Base-by-base conservation (phyloP, 768 basidiomycete species). In the Pleurotus salmoneostramineus region DNA sequence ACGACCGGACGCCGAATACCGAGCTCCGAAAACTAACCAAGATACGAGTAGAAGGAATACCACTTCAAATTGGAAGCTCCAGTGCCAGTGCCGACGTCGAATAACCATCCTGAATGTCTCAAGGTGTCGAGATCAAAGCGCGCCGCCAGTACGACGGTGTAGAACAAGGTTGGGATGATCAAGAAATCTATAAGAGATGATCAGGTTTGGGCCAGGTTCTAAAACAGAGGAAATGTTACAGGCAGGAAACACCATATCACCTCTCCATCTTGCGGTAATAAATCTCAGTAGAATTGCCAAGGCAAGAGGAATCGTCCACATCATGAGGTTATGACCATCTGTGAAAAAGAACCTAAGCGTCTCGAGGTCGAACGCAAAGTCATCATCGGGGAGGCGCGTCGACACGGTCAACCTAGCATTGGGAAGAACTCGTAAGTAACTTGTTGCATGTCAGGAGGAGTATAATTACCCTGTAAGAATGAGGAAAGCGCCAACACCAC, bases 401-500 rank as follows among this genome's bases (percentile, higher is more conserved):
- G 88, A 85, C 35, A 97, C 93, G 7, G 93, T 88, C 34, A 98
- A 76, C 10, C 93, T 91, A 60, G 37, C 14, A 32, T 40, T 58
- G 58, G 45, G 37, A 42, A 44, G 32, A n/a, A 50, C 14, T n/a
- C 27, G 17, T 6, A 3, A 27, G 33, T 49, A 17, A 27, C 47
- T 35, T 48, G n/a, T 55, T n/a, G 15, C 11, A 32, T 2, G 17
- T 3, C 21, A 7, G n/a, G 17, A 15, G 4, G 35, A 40, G 33
- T 56, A 7, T 40, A 61, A 80, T 57, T 63, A 91, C 89, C 93
- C 95, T 0, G 95, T 98, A 64, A 89, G 78, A 43, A 98, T 83
- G 47, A 99, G 77, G 71, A 98, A 99, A 6, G 88, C 84, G 12
- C 96, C 96, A 34, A 98, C 93, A n/a, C 96, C 95, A 7, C 95